A percentile compares a stretch with the other conserved stretches of the same genome.
These are phyloP conservation scores for Paramyrothecium roridum DNA, from an alignment of 2,329 filamentous ascomycete genomes.

Conservation along the genomic window DNA sequence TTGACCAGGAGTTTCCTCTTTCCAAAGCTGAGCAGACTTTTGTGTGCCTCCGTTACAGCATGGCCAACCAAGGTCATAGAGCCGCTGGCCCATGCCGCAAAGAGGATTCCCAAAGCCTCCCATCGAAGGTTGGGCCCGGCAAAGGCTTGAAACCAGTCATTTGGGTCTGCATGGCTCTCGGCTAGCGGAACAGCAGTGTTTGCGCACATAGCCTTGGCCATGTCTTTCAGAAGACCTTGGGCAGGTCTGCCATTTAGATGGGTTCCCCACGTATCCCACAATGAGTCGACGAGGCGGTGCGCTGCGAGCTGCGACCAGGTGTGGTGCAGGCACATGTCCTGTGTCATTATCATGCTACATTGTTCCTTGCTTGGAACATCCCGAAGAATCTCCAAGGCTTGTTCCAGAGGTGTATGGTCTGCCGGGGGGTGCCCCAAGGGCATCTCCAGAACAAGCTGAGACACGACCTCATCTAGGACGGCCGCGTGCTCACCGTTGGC, in stretches of 20 bases:
- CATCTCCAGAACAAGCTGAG: constrained; percentile 9
- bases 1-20: constrained; percentile 2
- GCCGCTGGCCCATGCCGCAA: constrained; percentile 6
- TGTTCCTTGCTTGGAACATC: constrained; percentile 25
- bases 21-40: constrained; percentile 1
- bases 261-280: constrained; percentile 16
- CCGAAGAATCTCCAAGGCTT: constrained; percentile 32
- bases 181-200: constrained; percentile 15
- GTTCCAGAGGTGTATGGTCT: constrained; percentile 21
- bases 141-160: constrained; percentile 34
- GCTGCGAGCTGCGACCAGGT: constrained; percentile 26
- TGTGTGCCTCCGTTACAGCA: constrained; percentile 7
- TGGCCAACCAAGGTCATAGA: background rate
- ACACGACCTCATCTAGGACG: constrained; percentile 4
- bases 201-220: constrained; percentile 22
- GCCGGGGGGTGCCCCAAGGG: constrained; percentile 16
- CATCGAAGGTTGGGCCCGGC: constrained; percentile 34
- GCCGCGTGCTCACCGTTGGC: background rate
- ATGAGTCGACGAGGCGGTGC: constrained; percentile 18
- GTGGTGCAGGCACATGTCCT: constrained; percentile 3
- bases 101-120: constrained; percentile 40
- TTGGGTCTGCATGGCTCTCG: constrained; percentile 21
- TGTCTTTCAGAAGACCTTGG: constrained; percentile 32
- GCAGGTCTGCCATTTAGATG: constrained; percentile 25
- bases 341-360: constrained; percentile 13